A percentile compares a stretch with the other conserved stretches of the same genome.
Conservation (phyloP, 2,329 filamentous ascomycete species). For the Sphaerulina musiva region DNA sequence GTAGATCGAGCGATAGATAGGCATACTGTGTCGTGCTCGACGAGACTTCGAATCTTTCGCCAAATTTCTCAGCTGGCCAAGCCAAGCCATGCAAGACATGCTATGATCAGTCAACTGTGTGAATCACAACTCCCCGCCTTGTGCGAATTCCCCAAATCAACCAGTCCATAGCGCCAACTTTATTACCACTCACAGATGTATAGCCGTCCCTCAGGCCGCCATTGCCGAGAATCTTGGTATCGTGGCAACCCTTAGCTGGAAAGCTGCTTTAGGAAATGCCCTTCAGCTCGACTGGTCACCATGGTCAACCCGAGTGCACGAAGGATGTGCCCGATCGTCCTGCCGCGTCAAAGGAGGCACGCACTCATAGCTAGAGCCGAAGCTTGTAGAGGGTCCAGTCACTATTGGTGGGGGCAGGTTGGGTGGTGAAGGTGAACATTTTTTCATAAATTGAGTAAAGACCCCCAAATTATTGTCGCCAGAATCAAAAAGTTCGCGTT, state of each 20-base stretch:
- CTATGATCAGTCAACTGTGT: too few relatives aligned
- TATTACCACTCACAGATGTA: neutral
- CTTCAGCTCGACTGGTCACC: neutral
- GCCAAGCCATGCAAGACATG: too few relatives aligned
- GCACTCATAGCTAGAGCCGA: neutral
- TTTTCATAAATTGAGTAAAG: neutral
- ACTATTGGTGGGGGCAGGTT: neutral
- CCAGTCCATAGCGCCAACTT: slow-evolving; percentile 3
- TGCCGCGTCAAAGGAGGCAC: neutral
- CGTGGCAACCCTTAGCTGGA: neutral
- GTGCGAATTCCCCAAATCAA: too few relatives aligned
- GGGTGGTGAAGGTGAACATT: neutral
- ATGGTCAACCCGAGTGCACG: slow-evolving; percentile 5
- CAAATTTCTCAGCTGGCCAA: too few relatives aligned
- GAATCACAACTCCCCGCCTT: too few relatives aligned
- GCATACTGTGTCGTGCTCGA: too few relatives aligned
- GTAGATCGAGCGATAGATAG: too few relatives aligned
- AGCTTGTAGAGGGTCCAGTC: neutral
- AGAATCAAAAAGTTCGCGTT: neutral
- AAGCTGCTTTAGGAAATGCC: slow-evolving; percentile 7
- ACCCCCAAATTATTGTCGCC: neutral
- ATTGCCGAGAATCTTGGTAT: slow-evolving; percentile 6
- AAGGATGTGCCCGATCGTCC: neutral
- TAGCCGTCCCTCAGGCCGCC: neutral
- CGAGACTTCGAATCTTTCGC: too few relatives aligned